These are phyloP conservation scores for carrot (Daucus carota) DNA, from an alignment of 129 eudicot species.

Conservation along the genomic window DNA sequence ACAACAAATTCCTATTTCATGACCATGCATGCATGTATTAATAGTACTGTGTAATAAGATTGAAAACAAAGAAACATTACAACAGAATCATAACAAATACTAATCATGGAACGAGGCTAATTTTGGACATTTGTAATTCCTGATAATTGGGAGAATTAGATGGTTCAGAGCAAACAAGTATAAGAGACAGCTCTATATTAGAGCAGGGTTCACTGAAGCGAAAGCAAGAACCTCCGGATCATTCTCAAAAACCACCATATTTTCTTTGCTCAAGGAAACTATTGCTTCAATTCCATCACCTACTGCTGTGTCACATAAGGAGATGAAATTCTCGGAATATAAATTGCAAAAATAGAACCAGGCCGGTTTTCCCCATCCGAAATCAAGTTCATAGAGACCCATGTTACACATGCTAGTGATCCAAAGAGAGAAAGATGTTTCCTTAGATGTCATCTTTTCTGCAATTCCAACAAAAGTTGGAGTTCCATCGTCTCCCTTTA, in stretches of 20 bases:
- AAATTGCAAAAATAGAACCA: background rate
- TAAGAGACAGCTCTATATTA: background rate
- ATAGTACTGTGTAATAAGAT: too few relatives aligned
- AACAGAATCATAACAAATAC: too few relatives aligned
- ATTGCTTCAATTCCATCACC: conserved; percentile 8
- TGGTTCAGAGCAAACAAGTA: background rate
- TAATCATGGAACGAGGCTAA: too few relatives aligned
- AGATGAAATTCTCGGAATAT: background rate
- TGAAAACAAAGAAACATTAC: too few relatives aligned
- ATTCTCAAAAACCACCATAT: conserved; percentile 5
- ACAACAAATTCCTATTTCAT: too few relatives aligned
- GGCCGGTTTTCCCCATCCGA: conserved; percentile 10
- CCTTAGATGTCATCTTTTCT: background rate
- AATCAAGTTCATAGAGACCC: conserved; percentile 11
- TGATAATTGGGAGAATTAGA: too few relatives aligned
- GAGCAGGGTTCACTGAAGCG: conserved; percentile 3
- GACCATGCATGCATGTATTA: too few relatives aligned
- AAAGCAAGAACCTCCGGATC: conserved; percentile 11
- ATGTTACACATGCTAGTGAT: conserved; percentile 1
- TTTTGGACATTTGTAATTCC: too few relatives aligned
- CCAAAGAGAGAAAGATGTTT: background rate
- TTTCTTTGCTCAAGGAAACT: conserved; percentile 3
- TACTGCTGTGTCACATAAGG: background rate
- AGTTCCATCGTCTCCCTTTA: background rate
- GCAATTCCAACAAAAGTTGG: background rate